Base-by-base conservation (phyloP, 1,284 basidiomycete species). In the Fistulina hepatica region DNA sequence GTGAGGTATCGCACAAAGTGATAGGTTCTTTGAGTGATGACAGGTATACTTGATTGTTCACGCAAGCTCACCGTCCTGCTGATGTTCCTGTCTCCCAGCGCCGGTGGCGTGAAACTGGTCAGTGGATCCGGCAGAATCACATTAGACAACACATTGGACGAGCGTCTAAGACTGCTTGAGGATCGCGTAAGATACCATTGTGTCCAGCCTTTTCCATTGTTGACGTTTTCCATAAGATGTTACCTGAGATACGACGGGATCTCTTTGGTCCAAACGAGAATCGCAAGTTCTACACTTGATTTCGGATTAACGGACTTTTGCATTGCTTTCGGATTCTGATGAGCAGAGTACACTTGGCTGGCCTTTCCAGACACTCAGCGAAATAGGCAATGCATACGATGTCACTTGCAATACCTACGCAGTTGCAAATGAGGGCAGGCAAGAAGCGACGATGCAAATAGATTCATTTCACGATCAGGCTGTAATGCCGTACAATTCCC, bases 131-230 rank as follows among this genome's bases (percentile, higher is more conserved):
- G 72, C 31, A 75, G 86, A 36, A 95, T 95, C 56, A 82, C 76
- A 23, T 70, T 97, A 17, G 84, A 95, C 59, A 95, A 97, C 56
- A 92, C 91, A 1, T 67, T 97, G 36, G 88, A 90, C 48, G 90
- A 93, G 55, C 75, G 92, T 34, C 60, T 97, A 53, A 71, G 78
- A 50, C 61, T 95, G 46, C 64, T 95, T 30, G 90, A 95, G 61
- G 86, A 93, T 54, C 75, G 82, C 63, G 90, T 90, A 48, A 40
- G n/a, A 74, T 62, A n/a, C 28, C 41, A 16, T 41, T 21, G 11
- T 21, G 26, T 36, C 19, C 33, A 17, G 36, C 5, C 26, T n/a
- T 28, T 39, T 21, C 11, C 4, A 27, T 11, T 2, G 17, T 36
- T n/a, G n/a, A 9, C 28, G 20, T 13, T 32, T 11, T 13, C 8